Base-by-base conservation (phyloP, 805 yeast species). In the Teunomyces stri region DNA sequence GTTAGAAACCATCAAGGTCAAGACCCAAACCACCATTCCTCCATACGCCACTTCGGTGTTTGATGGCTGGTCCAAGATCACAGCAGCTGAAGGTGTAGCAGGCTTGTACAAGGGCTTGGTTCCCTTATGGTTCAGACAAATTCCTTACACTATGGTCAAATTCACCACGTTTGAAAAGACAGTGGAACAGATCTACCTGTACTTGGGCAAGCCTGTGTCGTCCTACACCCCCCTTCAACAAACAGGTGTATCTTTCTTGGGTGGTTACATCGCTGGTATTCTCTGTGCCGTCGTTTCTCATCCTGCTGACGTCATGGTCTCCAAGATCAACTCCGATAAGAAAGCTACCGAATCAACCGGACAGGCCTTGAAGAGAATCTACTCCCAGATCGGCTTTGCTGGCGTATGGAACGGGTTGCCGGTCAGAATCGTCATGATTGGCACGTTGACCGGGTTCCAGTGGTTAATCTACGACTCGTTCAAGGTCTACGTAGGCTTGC, bases 301-400 rank as follows among this genome's bases (percentile, higher is more conserved):
- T 68, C 99, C 99, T 16, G 98, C 98, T n/a, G 99, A 92, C 69
- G 97, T 92, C 29, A 85, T 94, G 96, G 98, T 92, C 21, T 87
- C 96, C 42, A 88, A 90, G 78, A 82, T 94, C 60, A 91, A 89
- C 65, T 78, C 85, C 50, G 90, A 82, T 58, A 82, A 80, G 59
- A 69, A 68, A 62, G 77, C 84, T 29, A 76, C 75, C 43, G 96
- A 90, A 71, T 61, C 85, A 4, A 76, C 80, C 59, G 83, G 84
- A 25, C 70, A 73, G 28, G 94, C 95, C 9, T 75, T 87, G 36
- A 58, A 69, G 50, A 81, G 94, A 60, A 91, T 92, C 59, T 92
- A 91, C 67, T 66, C 72, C 47, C 78, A 81, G 60, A 91, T 92
- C 61, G 98, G 98, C 1, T 92, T 92, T 64, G 70, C 61, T 15